Base-by-base conservation (phyloP, 306 rosid species). In the Oemleria cerasiformis region DNA sequence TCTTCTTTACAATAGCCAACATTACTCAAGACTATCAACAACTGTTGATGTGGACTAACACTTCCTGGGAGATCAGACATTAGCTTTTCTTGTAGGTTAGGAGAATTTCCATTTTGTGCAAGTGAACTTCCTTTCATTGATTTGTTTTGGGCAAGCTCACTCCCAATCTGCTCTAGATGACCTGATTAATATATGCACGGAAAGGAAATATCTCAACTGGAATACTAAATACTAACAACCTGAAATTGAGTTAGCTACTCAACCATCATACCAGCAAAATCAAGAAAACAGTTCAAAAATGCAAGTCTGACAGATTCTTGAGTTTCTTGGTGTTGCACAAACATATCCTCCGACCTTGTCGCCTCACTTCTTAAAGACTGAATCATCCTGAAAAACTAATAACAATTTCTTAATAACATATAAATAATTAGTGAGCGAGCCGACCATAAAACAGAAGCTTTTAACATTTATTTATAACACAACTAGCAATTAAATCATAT, bases 241-340 rank as follows among this genome's bases (percentile, higher is more conserved):
- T 44, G 68, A 55, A 36, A 76, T 72, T 25, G 44, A 66, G 75
- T 39, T 40, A 73, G 62, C 74, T 43, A 64, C 68, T 71, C 75
- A 78, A 53, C 74, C 54, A 63, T 82, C 86, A 48, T 94, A 94
- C 99, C 99, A 74, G 99, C 96, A 84, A 95, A 91, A 84, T 95
- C 96, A 73, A 95, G 84, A 87, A 91, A 89, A 76, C 96, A 85
- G 83, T 91, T 95, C 76, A 95, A 85, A 89, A 88, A 88, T 69
- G 97, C 96, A 66, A 95, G 90, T 86, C 99, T 86, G 79, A 88
- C 88, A 85, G 99, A 89, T 81, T 91, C 99, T 78, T 95, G 97
- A 71, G 83, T 88, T 74, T 95, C 99, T 84, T 95, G 97, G 79
- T 89, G 88, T 73, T 84, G 97, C 55, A 77, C 69, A 84, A 84